A percentile compares a stretch with the other conserved stretches of the same genome.
Evolutionary conservation across 805 yeast genomes (phyloP).

Genomic region (Yamadazyma insecticola): DNA sequence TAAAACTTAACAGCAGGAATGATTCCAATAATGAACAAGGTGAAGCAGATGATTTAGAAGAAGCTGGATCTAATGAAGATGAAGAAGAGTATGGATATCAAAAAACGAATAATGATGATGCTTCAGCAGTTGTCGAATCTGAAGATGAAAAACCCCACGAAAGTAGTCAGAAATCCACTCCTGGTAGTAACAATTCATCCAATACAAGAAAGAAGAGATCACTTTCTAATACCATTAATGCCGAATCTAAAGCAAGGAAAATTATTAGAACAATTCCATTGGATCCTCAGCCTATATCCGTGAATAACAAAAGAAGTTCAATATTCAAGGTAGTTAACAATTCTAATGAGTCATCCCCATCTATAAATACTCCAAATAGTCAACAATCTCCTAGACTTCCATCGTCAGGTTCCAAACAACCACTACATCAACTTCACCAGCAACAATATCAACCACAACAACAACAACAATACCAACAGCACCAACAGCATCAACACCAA

Average conservation of each 20-base stretch:
- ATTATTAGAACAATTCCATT: conserved; percentile 75
- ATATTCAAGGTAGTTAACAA: conserved; percentile 35
- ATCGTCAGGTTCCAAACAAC: not conserved
- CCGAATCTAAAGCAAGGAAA: conserved; percentile 68
- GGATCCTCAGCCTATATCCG: conserved; percentile 74
- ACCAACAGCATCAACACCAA: conserved; percentile 1
- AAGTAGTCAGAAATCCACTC: conserved; percentile 29
- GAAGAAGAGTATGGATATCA: conserved; percentile 18
- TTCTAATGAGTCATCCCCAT: conserved; percentile 29
- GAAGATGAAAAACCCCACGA: conserved; percentile 17
- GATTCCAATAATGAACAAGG: conserved; percentile 20
- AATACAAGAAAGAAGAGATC: conserved; percentile 40
- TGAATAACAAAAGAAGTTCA: conserved; percentile 27
- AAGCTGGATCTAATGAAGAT: conserved; percentile 18
- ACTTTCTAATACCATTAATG: conserved; percentile 52
- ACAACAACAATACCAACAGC: not conserved
- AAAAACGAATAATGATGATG: conserved; percentile 18
- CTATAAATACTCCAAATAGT: not conserved
- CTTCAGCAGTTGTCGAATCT: conserved; percentile 15
- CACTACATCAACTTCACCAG: not conserved
- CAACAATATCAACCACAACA: not conserved
- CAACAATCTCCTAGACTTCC: too few species aligned
- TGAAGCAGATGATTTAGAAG: conserved; percentile 28
- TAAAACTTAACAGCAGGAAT: conserved; percentile 44
- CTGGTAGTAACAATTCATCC: conserved; percentile 34